Evolutionary conservation across 73 alveolate species (phyloP).

Genomic region (Paramecium primaurelia): DNA sequence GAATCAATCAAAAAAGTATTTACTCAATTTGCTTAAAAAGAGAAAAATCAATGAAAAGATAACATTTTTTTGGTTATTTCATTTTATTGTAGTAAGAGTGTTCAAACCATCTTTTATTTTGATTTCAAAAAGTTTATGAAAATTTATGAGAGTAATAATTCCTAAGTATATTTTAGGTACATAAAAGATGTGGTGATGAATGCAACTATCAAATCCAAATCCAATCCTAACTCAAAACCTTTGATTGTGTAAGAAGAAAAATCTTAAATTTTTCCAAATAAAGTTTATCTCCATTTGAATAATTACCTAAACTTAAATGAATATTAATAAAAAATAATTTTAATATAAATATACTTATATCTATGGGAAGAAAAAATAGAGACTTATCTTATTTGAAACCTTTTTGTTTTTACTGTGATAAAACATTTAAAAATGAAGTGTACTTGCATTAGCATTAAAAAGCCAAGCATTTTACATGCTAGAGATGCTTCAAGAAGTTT

Average conservation of each 20-base stretch:
- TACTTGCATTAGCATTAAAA: constrained; percentile 97
- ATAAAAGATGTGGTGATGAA: constrained; percentile 39
- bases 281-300: constrained; percentile 29
- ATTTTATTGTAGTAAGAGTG: background rate
- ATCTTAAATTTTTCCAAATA: background rate
- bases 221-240: no score
- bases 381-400: constrained; percentile 92
- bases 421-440: constrained; percentile 93
- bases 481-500: constrained; percentile 89
- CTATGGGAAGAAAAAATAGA: constrained; percentile 96
- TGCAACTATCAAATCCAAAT: no score
- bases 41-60: constrained; percentile 4
- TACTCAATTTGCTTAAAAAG: background rate
- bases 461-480: constrained; percentile 98
- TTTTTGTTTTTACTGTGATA: constrained; percentile 98
- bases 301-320: constrained; percentile 45
- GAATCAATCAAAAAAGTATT: constrained; percentile 17
- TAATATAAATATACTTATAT: background rate
- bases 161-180: background rate
- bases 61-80: background rate
- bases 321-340: background rate
- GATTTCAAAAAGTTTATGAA: constrained; percentile 45
- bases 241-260: no score
- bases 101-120: background rate
- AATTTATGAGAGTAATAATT: constrained; percentile 10